Base-by-base conservation (phyloP, 1,139 yeast genomes). In the Saccharomyces hybrid region DNA sequence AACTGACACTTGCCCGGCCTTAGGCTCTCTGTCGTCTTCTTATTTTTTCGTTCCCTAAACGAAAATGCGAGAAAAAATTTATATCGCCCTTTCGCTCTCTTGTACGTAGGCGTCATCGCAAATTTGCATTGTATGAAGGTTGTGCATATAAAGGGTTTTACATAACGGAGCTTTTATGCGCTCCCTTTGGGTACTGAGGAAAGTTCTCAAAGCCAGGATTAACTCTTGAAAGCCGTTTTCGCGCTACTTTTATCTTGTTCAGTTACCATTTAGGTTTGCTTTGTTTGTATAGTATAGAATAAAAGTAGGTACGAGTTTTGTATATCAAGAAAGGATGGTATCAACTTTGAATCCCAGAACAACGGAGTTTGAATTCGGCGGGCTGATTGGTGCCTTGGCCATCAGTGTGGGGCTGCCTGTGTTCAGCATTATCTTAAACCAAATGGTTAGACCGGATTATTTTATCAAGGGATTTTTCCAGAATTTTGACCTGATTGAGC, bases 341-440 rank as follows among this genome's bases (percentile, higher is more conserved):
- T 38, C 44, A 19, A 24, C 24, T 16, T 71, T 88, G 61, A 91
- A 91, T 66, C 97, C 97, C 3, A 70, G 63, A 49, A 88, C 97
- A 0, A 75, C 71, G 9, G 81, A 83, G 53, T 74, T 75, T 57
- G 98, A 93, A 70, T 93, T 93, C 71, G 76, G 78, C 38, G 99
- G 99, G 0, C 72, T 79, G 7, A 71, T 80, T 0, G 99, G 99
- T 2, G 89, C 95, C 0, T 51, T 82, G 3, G 79, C 77, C 4
- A 81, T 93, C 53, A 75, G 93, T 0, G 24, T 82, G 1, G 86
- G 86, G 0, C 75, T 93, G 34, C 96, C 97, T 0, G 49, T 77
- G 0, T 73, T 88, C 12, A 76, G 87, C 42, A 71, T 83, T 16
- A 71, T 78, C 12, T 76, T 91, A 57, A 84, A 82, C 55, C 77